These are phyloP conservation scores for Pelargonium cotyledonis DNA, from an alignment of 441 rosid genomes.

Conservation along the genomic window DNA sequence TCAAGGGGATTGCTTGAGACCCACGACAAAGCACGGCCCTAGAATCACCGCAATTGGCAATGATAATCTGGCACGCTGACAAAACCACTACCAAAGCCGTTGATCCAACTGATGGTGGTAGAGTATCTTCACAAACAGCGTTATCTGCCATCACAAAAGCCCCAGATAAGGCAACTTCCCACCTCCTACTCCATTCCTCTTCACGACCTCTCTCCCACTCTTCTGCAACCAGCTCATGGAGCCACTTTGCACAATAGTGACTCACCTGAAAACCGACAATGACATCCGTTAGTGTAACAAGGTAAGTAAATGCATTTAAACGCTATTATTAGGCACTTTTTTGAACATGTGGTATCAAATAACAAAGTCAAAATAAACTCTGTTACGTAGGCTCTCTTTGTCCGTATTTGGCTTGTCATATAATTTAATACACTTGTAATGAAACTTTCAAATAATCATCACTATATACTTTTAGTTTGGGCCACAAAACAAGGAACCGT, in stretches of 20 bases:
- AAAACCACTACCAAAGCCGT: slow-evolving; percentile 24
- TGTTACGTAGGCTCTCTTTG: background rate
- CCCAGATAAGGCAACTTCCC: slow-evolving; percentile 7
- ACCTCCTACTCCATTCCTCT: slow-evolving; percentile 5
- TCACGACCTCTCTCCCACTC: slow-evolving; percentile 7
- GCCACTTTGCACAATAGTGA: slow-evolving; percentile 9
- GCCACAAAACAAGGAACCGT: background rate
- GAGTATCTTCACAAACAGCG: slow-evolving; percentile 3
- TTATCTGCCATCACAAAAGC: slow-evolving; percentile 4
- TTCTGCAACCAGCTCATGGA: slow-evolving; percentile 6
- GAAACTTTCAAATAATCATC: background rate
- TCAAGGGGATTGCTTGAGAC: slow-evolving; percentile 21
- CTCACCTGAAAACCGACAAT: slow-evolving; percentile 5
- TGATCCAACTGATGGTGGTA: slow-evolving; percentile 20
- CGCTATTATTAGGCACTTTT: background rate
- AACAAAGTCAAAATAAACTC: background rate
- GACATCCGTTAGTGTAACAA: background rate
- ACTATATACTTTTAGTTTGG: background rate
- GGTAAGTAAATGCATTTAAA: slow-evolving; percentile 2
- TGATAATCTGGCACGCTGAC: slow-evolving; percentile 23
- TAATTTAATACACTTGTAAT: background rate
- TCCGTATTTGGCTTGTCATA: background rate
- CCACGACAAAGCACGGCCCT: slow-evolving; percentile 27
- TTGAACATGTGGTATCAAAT: slow-evolving; percentile 4
- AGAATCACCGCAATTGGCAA: slow-evolving; percentile 27